Percentiles rank a stretch among this genome's conserved stretches.
Evolutionary conservation across 2,329 filamentous ascomycete species (phyloP).

Genomic region (Talaromyces sp.): DNA sequence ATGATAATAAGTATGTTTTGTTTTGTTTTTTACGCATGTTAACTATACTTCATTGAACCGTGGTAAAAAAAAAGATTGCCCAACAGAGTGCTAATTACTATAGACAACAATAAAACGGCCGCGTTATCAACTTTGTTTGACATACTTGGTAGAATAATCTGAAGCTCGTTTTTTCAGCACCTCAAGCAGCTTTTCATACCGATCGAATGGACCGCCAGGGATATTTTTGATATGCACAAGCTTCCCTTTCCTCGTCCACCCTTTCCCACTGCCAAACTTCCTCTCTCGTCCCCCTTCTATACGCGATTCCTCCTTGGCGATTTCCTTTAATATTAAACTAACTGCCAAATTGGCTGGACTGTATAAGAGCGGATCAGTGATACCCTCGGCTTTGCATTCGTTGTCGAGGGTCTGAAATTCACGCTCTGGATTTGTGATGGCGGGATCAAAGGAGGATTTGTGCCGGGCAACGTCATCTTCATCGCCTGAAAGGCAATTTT

Average conservation of each 20-base stretch:
- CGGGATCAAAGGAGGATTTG: conserved; percentile 23
- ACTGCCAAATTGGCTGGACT: conserved; percentile 21
- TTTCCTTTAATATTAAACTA: conserved; percentile 18
- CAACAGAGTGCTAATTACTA: too few species aligned
- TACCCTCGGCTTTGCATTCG: conserved; percentile 19
- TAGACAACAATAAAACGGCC: too few species aligned
- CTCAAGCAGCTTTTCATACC: conserved; percentile 14
- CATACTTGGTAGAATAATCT: too few species aligned
- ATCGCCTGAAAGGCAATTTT: conserved; percentile 22
- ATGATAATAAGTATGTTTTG: too few species aligned
- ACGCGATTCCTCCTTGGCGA: conserved; percentile 15
- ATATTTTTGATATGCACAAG: conserved; percentile 16
- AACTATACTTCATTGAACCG: too few species aligned
- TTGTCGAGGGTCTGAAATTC: conserved; percentile 19
- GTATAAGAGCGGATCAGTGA: conserved; percentile 19
- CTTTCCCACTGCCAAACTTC: conserved; percentile 18
- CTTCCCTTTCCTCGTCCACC: conserved; percentile 22
- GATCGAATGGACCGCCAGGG: conserved; percentile 6
- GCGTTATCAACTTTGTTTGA: too few species aligned
- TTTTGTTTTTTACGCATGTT: too few species aligned
- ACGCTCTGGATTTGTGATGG: conserved; percentile 17
- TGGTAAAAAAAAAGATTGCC: too few species aligned
- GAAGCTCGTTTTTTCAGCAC: conserved; percentile 5
- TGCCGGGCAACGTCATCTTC: conserved; percentile 24
- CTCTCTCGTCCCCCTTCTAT: conserved; percentile 1